phyloP scores from a whole-genome alignment of 2,329 filamentous ascomycete genomes.

The Amauroascus verrucosus region DNA sequence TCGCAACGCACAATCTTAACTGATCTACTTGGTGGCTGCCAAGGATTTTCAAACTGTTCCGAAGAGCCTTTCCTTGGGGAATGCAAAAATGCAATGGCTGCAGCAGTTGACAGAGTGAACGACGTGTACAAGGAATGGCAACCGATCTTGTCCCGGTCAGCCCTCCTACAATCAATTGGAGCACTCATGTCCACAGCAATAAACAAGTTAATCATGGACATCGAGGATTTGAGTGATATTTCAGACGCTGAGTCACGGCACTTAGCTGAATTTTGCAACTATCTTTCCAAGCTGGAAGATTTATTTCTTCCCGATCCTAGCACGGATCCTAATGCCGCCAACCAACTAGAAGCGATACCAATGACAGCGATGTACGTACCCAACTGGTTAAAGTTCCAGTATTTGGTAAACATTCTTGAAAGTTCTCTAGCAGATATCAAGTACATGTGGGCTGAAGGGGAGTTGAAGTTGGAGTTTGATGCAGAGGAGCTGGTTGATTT shows the following conservation, averaged over 20 bases:
- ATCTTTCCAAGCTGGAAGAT: constrained; percentile 46
- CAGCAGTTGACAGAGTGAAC: constrained; percentile 48
- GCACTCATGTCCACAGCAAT: constrained; percentile 48
- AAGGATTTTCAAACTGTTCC: constrained; percentile 52
- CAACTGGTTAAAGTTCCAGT: constrained; percentile 57
- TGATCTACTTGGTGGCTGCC: constrained; percentile 53
- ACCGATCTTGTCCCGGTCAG: constrained; percentile 48
- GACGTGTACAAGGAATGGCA: constrained; percentile 49
- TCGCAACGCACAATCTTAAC: constrained; percentile 52
- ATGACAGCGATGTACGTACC: constrained; percentile 53
- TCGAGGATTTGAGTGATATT: constrained; percentile 55
- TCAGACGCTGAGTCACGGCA: constrained; percentile 52
- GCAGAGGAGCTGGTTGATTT: constrained; percentile 53
- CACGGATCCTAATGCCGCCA: constrained; percentile 22
- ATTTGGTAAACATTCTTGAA: constrained; percentile 53
- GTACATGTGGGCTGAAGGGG: constrained; percentile 55
- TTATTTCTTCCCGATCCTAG: constrained; percentile 43
- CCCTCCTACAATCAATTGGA: constrained; percentile 52
- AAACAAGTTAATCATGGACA: constrained; percentile 50
- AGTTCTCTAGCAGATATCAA: constrained; percentile 55
- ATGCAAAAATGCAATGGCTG: constrained; percentile 50
- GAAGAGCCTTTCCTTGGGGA: constrained; percentile 49
- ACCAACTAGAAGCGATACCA: constrained; percentile 28
- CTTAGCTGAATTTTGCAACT: constrained; percentile 48
- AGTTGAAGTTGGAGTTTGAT: constrained; percentile 52